Evolutionary conservation across 106 monocot species (phyloP), one percentile per base, ranked within the genome.

Genomic region (Chionographis japonica): DNA sequence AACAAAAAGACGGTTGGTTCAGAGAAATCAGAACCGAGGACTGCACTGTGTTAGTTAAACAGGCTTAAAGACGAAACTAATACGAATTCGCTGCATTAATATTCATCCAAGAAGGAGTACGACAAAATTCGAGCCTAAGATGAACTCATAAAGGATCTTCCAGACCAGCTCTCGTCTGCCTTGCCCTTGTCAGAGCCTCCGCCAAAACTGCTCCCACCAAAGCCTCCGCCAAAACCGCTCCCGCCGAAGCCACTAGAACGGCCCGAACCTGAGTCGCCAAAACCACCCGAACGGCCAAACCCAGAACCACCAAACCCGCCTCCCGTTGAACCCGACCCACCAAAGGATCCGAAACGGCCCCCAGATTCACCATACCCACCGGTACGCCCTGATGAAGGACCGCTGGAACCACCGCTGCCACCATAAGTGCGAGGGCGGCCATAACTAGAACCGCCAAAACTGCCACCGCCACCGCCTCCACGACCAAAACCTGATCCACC

Each of bases 161-260:
- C 56, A 12, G 50, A 17, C 67, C 68, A 68, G 20, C 67, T 40
- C 12, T 61, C 51, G 53, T 75, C 75, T 7, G 38, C 54, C 35
- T 67, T 56, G 40, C 38, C 58, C 58, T 58, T 58, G 35, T 12
- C 14, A 13, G 58, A 74, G 40, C 40, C 63, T 41, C 54, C 62
- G 7, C 72, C 54, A 55, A 16, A 54, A 43, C 54, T 72, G 41
- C 40, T 40, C 35, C 68, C 68, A 54, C 68, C 15, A 19, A 42
- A 69, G 38, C 58, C 8, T 2, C 69, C 40, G 14, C 55, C 64
- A 65, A 57, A 64, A 6, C 64, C 10, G 41, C 74, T 41, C 11
- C 70, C 62, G 62, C 77, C 85, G 67, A 74, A 72, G 14, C 67
- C 62, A 36, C 73, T 62, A 4, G 70, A 77, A 37, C 81, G 55